These are phyloP conservation scores for Conidiobolus incongruus DNA, from an alignment of 371 early-diverging fungal species.

Conservation along the genomic window DNA sequence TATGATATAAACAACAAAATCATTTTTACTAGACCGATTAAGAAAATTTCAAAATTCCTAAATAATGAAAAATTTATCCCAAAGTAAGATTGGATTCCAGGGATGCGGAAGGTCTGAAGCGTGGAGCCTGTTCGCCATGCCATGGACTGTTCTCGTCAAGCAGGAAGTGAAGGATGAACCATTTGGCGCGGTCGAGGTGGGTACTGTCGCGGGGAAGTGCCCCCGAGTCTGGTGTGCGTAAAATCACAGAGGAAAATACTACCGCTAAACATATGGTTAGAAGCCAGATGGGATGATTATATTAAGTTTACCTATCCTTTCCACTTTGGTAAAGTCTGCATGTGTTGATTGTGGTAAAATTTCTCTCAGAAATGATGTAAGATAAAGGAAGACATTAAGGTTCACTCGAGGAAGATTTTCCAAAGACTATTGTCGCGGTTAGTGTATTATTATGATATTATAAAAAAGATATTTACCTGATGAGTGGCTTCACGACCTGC, in stretches of 20 bases:
- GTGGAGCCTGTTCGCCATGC: too few relatives aligned
- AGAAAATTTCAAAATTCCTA: too few relatives aligned
- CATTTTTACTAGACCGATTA: too few relatives aligned
- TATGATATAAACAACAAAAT: too few relatives aligned
- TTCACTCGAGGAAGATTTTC: background rate
- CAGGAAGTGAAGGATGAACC: background rate
- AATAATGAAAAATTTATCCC: too few relatives aligned
- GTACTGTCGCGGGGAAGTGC: background rate
- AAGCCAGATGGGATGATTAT: background rate
- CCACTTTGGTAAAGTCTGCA: too few relatives aligned
- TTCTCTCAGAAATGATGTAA: background rate
- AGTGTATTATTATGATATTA: background rate
- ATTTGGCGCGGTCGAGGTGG: background rate
- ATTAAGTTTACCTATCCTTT: background rate
- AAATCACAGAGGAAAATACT: background rate
- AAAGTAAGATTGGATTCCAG: too few relatives aligned
- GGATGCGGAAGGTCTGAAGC: too few relatives aligned
- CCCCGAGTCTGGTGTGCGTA: background rate
- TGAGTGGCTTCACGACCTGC: slow-evolving; percentile 15
- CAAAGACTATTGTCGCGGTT: background rate
- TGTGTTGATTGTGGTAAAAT: background rate
- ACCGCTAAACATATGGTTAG: background rate
- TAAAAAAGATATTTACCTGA: slow-evolving; percentile 10
- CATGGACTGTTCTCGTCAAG: too few relatives aligned
- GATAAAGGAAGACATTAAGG: background rate